phyloP scores from a whole-genome alignment of 768 basidiomycete species.

The Suillus subluteus region DNA sequence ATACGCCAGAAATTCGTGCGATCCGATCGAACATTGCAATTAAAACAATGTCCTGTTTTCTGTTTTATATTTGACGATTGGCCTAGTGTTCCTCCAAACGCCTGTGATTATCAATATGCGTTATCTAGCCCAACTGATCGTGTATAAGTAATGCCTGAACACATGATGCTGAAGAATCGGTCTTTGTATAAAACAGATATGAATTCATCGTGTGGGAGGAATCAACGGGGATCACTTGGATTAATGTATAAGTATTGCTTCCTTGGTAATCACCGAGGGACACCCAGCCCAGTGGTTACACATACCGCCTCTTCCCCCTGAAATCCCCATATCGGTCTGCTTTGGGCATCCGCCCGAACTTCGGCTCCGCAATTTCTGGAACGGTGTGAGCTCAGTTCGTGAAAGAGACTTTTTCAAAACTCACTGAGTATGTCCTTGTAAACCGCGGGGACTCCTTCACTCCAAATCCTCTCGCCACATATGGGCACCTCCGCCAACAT shows the following conservation, averaged over 20 bases:
- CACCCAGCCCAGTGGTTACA: slow-evolving; percentile 10
- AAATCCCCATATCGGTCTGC: slow-evolving; percentile 34
- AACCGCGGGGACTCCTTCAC: slow-evolving; percentile 62
- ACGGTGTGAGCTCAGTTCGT: background rate
- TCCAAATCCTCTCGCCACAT: slow-evolving; percentile 88
- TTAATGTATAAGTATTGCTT: background rate
- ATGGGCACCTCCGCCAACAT: slow-evolving; percentile 70
- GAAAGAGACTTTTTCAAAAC: slow-evolving; percentile 32
- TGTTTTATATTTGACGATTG: too few species aligned
- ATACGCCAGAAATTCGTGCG: too few species aligned
- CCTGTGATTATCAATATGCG: background rate
- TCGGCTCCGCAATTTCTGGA: slow-evolving; percentile 26
- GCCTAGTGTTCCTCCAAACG: too few species aligned
- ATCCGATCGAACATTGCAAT: too few species aligned
- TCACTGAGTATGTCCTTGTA: slow-evolving; percentile 69
- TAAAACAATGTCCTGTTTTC: too few species aligned
- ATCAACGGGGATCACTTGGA: slow-evolving; percentile 1
- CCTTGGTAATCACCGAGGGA: slow-evolving; percentile 1
- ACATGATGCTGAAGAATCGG: background rate
- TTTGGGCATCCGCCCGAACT: slow-evolving; percentile 33
- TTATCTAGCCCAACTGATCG: background rate
- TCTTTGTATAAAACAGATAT: background rate
- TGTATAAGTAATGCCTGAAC: slow-evolving; percentile 2
- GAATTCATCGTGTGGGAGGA: background rate
- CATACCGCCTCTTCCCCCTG: slow-evolving; percentile 33